Evolutionary conservation across 106 monocot species (phyloP), one percentile per base, ranked within the genome.

Genomic region (Phalaenopsis aphrodite): DNA sequence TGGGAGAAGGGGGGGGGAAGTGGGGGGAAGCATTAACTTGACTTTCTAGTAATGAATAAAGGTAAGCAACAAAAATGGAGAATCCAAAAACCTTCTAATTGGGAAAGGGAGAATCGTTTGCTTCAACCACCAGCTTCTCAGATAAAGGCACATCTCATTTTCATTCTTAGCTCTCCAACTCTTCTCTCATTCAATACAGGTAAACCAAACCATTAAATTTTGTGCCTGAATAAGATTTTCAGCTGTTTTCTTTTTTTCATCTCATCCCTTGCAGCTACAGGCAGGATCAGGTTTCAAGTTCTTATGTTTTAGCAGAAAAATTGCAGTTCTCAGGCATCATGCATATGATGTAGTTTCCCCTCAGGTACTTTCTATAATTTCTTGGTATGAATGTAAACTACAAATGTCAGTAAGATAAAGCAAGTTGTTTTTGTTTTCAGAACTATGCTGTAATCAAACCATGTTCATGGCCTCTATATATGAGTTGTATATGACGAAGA

Each of bases 61-160:
- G 74, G 74, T 36, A 74, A 74, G 42, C 15, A 74, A 18, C 43
- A 19, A 12, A 43, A 45, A 43, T 19, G 14, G 74, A 18, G 9
- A 45, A 74, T 42, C 41, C 74, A 74, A 1, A 74, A 74, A 43
- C 43, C 43, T 74, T 42, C 0, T 18, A 45, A 23, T 74, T 48
- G 76, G 76, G 49, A 48, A 76, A 76, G 49, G 49, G 48, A 15
- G 76, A 74, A 49, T 76, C 76, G 12, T 49, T 76, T 76, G 21
- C 76, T 24, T 76, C 76, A 41, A 41, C 8, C 74, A 41, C 74
- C 43, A 74, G 41, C 74, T 74, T 74, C 42, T 39, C 42, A 39
- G 71, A 71, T 30, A 8, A 71, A 71, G 71, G 52, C 52, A 52
- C 52, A 52, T 52, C 71, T 71, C 71, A 37, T 12, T 39, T 52